Evolutionary conservation across 495 filamentous ascomycete genomes (phyloP), one percentile per base, ranked within the genome.

Genomic region (Terfezia boudieri): DNA sequence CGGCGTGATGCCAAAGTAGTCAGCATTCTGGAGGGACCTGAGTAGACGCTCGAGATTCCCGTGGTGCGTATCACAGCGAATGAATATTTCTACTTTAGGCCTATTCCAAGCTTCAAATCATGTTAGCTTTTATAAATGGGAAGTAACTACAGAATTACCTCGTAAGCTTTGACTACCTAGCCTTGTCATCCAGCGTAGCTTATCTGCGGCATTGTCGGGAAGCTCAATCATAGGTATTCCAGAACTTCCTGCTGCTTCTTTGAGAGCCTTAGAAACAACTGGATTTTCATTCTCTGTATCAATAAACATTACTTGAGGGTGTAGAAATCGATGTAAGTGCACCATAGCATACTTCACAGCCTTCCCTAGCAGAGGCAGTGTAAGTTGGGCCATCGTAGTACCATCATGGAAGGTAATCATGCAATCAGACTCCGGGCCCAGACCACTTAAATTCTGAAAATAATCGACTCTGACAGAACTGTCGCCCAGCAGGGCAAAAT

Each of bases 151-250:
- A 32, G 26, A 32, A 32, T 58, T 67, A 76, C 75, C 70, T 62
- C 60, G 68, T 43, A 84, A 67, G 55, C 80, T 76, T 48, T 67
- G 71, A 53, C 75, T 73, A 57, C 81, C 77, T 49, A 84, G 64
- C 22, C 70, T 64, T 14, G 79, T 73, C 36, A 84, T 72, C 81
- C 81, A 84, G 69, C 75, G 72, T 36, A 83, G 58, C 43, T 75
- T 70, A 51, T 74, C 72, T n/a, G 68, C 66, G 23, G 67, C 66
- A 50, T 69, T 69, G 41, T 56, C 55, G 7, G 80, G 75, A 37
- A 84, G 67, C 53, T 72, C 71, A 53, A 84, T 74, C 49, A 78
- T 58, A 49, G 76, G 58, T 51, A 67, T 66, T 8, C 61, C 63
- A 51, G 69, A 56, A n/a, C 70, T 67, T 16, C 62, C 57, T 5